Evolutionary conservation across 306 rosid species (phyloP).

Genomic region (Bauhinia variegata): DNA sequence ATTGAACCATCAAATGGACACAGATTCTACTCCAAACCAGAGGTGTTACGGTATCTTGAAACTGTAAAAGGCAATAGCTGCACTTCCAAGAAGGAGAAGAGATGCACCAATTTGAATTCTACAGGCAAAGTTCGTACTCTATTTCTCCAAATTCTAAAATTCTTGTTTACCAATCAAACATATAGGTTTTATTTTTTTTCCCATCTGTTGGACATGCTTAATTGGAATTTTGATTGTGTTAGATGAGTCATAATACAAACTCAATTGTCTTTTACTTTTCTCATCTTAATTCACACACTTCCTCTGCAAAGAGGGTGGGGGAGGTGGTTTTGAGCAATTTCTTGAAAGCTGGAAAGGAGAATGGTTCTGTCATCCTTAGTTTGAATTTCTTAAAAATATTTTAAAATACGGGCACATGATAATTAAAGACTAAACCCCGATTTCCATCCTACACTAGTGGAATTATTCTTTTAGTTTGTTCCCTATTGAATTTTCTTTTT

Average conservation of each 20-base stretch:
- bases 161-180: constrained; percentile 8
- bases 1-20: constrained; percentile 57
- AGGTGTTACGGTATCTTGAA: constrained; percentile 74
- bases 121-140: constrained; percentile 54
- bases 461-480: too few relatives aligned
- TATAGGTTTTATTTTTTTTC: not conserved
- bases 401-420: too few relatives aligned
- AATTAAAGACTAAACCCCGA: too few relatives aligned
- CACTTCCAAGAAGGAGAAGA: constrained; percentile 43
- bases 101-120: constrained; percentile 32
- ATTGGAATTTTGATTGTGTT: constrained; percentile 22
- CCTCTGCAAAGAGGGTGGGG: too few relatives aligned
- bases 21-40: constrained; percentile 87
- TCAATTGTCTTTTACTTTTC: too few relatives aligned
- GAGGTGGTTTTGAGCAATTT: too few relatives aligned
- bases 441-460: too few relatives aligned
- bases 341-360: too few relatives aligned
- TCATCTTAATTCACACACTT: too few relatives aligned
- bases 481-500: too few relatives aligned
- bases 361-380: too few relatives aligned
- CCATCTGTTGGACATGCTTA: not conserved
- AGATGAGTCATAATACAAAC: not conserved
- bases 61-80: constrained; percentile 41
- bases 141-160: constrained; percentile 16
- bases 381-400: too few relatives aligned